Evolutionary conservation across 805 yeast species (phyloP).

Genomic region (Metschnikowia cerradonensis): DNA sequence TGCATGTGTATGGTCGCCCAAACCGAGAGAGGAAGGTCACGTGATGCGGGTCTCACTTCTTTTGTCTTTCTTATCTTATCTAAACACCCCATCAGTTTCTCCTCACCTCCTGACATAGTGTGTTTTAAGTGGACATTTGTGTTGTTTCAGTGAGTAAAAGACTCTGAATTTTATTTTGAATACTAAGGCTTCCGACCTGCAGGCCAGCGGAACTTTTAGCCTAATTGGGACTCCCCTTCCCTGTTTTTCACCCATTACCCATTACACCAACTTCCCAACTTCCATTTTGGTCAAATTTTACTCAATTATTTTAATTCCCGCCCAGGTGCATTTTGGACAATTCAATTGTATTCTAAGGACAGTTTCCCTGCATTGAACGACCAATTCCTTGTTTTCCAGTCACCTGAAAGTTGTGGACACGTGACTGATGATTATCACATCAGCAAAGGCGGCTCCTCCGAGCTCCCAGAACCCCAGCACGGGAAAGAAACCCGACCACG

Average conservation of each 20-base stretch:
- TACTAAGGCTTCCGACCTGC: neutral
- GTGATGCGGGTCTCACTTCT: conserved; percentile 5
- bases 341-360: no score
- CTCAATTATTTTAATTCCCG: no score
- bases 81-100: conserved; percentile 3
- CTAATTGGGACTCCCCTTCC: neutral
- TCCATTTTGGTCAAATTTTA: no score
- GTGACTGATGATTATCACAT: neutral
- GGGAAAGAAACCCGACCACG: neutral
- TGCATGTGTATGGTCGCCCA: no score
- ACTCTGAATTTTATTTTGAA: no score
- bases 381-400: no score
- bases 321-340: no score
- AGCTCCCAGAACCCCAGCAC: neutral
- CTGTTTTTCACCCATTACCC: neutral
- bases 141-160: no score
- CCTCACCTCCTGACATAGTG: neutral
- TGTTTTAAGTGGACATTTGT: no score
- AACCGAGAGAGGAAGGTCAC: neutral
- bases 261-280: neutral
- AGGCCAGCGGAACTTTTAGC: neutral
- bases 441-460: neutral
- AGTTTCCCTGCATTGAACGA: no score
- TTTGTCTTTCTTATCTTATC: conserved; percentile 10
- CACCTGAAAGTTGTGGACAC: no score